Evolutionary conservation across 352 stramenopile genomes (phyloP).

Genomic region (Globisporangium middletonii): DNA sequence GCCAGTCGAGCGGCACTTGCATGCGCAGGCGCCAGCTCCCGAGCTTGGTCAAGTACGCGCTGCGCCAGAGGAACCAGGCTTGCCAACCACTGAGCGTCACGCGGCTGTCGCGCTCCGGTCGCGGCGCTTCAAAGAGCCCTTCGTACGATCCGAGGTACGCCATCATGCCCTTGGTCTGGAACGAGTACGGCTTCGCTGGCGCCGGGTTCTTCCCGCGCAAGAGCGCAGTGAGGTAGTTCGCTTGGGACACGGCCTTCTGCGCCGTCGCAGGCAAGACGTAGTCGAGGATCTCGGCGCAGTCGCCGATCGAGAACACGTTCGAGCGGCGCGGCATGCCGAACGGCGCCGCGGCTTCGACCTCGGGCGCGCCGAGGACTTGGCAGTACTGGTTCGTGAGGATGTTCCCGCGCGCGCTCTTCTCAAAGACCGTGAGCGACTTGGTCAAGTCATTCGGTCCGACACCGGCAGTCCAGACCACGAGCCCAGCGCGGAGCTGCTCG

Average conservation of each 20-base stretch:
- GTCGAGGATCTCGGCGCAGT: slow-evolving; percentile 87
- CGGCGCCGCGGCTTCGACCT: slow-evolving; percentile 46
- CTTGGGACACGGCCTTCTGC: slow-evolving; percentile 86
- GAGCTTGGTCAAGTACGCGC: slow-evolving; percentile 95
- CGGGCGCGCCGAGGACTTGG: slow-evolving; percentile 56
- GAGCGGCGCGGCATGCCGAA: slow-evolving; percentile 63
- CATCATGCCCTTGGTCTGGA: slow-evolving; percentile 90
- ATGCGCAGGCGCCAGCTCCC: slow-evolving; percentile 90
- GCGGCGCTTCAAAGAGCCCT: slow-evolving; percentile 82
- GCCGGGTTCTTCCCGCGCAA: slow-evolving; percentile 47
- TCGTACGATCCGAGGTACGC: slow-evolving; percentile 92
- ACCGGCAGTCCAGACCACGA: slow-evolving; percentile 76
- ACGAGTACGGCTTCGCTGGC: slow-evolving; percentile 55
- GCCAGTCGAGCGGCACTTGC: slow-evolving; percentile 96
- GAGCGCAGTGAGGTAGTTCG: slow-evolving; percentile 52
- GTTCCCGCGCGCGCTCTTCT: slow-evolving; percentile 77
- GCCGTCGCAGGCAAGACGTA: slow-evolving; percentile 89
- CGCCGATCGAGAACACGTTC: slow-evolving; percentile 94
- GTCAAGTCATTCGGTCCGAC: slow-evolving; percentile 78
- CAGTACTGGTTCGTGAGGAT: slow-evolving; percentile 83
- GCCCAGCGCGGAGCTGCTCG: slow-evolving; percentile 44
- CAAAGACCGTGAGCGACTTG: slow-evolving; percentile 60
- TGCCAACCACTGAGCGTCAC: slow-evolving; percentile 80
- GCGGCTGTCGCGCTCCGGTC: slow-evolving; percentile 31
- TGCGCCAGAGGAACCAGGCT: slow-evolving; percentile 92